Conservation (phyloP, 768 basidiomycete species). For the Mycena crocata region DNA sequence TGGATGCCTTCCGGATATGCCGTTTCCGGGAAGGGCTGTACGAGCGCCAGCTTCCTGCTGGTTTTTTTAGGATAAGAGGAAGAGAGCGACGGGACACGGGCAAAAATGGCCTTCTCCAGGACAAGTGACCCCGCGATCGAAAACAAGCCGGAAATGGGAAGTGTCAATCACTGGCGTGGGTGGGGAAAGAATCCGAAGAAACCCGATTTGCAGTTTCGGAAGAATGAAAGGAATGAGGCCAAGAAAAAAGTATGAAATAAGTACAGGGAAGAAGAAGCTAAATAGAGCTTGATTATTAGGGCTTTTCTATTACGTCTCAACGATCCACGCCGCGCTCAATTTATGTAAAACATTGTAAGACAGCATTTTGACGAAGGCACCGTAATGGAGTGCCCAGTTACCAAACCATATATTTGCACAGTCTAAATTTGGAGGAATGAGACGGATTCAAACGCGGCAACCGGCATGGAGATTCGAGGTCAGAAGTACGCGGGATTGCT, state of each 20-base stretch:
- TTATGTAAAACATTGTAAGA: too few species aligned
- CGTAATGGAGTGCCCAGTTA: too few species aligned
- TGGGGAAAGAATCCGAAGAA: not conserved
- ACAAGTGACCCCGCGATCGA: constrained; percentile 13
- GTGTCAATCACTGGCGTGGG: not conserved
- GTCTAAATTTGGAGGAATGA: too few species aligned
- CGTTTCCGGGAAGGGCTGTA: not conserved
- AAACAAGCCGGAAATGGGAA: constrained; percentile 11
- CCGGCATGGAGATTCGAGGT: too few species aligned
- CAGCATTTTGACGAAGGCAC: too few species aligned
- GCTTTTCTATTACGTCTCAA: not conserved
- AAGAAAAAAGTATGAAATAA: not conserved
- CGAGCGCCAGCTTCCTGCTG: not conserved
- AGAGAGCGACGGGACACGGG: not conserved
- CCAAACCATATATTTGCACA: too few species aligned
- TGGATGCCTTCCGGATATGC: too few species aligned
- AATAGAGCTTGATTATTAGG: not conserved
- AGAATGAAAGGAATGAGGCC: not conserved
- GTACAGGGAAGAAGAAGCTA: not conserved
- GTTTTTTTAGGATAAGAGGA: not conserved
- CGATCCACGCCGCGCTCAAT: not conserved
- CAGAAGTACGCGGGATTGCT: too few species aligned
- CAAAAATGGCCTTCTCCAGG: constrained; percentile 1
- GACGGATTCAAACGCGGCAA: too few species aligned
- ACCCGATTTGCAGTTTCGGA: not conserved